phyloP scores from a whole-genome alignment of 441 rosid genomes.

The Populus hybrid region DNA sequence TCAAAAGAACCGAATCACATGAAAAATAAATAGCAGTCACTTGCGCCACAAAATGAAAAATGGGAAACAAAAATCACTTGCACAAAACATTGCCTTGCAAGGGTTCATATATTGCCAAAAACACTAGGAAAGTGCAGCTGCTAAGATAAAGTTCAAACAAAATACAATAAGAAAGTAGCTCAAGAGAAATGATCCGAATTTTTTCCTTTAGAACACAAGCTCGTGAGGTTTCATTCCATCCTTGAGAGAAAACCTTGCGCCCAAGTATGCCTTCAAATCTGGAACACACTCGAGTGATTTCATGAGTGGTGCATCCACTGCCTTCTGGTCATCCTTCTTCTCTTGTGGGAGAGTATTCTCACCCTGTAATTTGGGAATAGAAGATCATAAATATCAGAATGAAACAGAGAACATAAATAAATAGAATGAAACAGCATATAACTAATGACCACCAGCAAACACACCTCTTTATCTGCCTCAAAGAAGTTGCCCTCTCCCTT shows the following conservation, averaged over 20 bases:
- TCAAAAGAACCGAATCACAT: background rate
- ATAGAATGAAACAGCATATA: background rate
- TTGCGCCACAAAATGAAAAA: background rate
- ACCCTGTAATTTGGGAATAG: slow-evolving; percentile 23
- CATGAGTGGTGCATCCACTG: slow-evolving; percentile 40
- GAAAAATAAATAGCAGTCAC: background rate
- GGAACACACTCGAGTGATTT: slow-evolving; percentile 40
- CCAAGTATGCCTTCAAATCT: slow-evolving; percentile 44
- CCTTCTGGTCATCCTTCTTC: slow-evolving; percentile 51
- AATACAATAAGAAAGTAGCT: slow-evolving; percentile 9
- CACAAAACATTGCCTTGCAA: slow-evolving; percentile 15
- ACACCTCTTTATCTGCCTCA: slow-evolving; percentile 72
- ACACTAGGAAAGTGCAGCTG: slow-evolving; percentile 12
- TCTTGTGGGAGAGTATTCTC: slow-evolving; percentile 39
- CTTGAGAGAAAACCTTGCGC: slow-evolving; percentile 47
- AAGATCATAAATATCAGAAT: background rate
- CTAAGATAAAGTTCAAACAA: slow-evolving; percentile 19
- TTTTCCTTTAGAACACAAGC: slow-evolving; percentile 36
- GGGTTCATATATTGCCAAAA: slow-evolving; percentile 19
- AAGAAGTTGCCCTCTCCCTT: slow-evolving; percentile 82
- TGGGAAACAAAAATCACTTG: slow-evolving; percentile 14
- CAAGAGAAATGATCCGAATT: slow-evolving; percentile 2
- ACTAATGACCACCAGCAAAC: background rate
- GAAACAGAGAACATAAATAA: background rate
- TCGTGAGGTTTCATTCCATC: slow-evolving; percentile 62